Conservation (phyloP, 1,284 basidiomycete species). For the Sanguinoderma infundibulare region DNA sequence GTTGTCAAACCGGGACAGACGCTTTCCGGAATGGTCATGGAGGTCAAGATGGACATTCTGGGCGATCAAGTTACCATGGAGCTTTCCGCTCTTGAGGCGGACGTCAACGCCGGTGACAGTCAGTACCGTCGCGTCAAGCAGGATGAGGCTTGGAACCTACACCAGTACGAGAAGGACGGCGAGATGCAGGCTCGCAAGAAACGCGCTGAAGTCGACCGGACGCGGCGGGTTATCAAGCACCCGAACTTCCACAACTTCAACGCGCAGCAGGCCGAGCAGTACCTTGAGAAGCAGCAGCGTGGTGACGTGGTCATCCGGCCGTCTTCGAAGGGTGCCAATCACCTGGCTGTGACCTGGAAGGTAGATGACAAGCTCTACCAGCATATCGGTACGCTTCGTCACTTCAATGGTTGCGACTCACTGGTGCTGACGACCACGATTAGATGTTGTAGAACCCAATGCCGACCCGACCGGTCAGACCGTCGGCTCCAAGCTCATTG, state of each 20-base stretch:
- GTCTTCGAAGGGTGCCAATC: slow-evolving; percentile 92
- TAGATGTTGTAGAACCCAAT: slow-evolving; percentile 90
- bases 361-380: slow-evolving; percentile 97
- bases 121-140: slow-evolving; percentile 65
- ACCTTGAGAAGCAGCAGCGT: slow-evolving; percentile 88
- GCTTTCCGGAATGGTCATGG: slow-evolving; percentile 82
- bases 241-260: slow-evolving; percentile 99
- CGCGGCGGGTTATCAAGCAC: slow-evolving; percentile 93
- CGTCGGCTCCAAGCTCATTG: slow-evolving; percentile 76
- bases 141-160: slow-evolving; percentile 74
- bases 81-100: slow-evolving; percentile 76
- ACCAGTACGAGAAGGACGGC: slow-evolving; percentile 70
- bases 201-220: slow-evolving; percentile 75
- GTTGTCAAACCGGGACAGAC: slow-evolving; percentile 78
- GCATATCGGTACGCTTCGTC: slow-evolving; percentile 86
- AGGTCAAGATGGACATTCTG: slow-evolving; percentile 67
- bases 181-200: slow-evolving; percentile 86
- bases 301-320: slow-evolving; percentile 97
- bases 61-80: slow-evolving; percentile 74
- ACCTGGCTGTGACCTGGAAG: slow-evolving; percentile 99
- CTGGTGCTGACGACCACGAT: background rate
- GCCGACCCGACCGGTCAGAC: slow-evolving; percentile 71
- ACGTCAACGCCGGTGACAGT: slow-evolving; percentile 71
- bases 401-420: background rate
- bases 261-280: slow-evolving; percentile 87